Percentiles rank a stretch among this genome's conserved stretches.
Conservation (phyloP, 2,329 filamentous ascomycete genomes). For the Colletotrichum musae region DNA sequence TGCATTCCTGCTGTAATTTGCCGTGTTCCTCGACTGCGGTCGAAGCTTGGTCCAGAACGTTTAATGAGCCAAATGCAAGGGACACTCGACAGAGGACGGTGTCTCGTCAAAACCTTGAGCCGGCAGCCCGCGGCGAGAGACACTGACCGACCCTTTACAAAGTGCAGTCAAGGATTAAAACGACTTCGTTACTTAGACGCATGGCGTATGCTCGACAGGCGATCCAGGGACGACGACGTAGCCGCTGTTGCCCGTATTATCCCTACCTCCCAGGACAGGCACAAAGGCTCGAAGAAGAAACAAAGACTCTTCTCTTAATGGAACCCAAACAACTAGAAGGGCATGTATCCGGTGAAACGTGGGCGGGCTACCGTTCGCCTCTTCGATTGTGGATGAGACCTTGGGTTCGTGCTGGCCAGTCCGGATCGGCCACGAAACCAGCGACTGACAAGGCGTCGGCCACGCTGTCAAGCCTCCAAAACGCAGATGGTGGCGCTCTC, state of each 20-base stretch:
- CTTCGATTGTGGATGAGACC: constrained; percentile 3
- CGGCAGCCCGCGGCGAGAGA: constrained; percentile 17
- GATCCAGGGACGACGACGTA: constrained; percentile 15
- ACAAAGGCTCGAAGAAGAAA: constrained; percentile 7
- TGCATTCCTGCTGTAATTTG: no score
- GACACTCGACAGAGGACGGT: not conserved
- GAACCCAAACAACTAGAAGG: constrained; percentile 4
- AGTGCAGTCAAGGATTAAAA: not conserved
- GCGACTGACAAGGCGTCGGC: constrained; percentile 11
- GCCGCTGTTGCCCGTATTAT: constrained; percentile 1
- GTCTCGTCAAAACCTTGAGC: not conserved
- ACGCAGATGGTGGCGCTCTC: not conserved
- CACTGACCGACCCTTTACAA: no score
- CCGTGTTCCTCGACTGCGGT: no score
- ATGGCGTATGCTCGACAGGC: not conserved
- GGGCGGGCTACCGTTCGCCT: constrained; percentile 16
- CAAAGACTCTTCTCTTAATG: constrained; percentile 6
- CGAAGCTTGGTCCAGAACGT: not conserved
- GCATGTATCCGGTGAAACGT: constrained; percentile 17
- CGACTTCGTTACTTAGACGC: no score
- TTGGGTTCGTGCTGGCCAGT: constrained; percentile 21
- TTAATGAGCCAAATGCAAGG: not conserved
- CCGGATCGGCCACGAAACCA: constrained; percentile 25
- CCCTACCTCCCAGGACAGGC: constrained; percentile 22
- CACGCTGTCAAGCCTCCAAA: constrained; percentile 22